Conservation (phyloP, 306 rosid genomes). For the Vicia faba region DNA sequence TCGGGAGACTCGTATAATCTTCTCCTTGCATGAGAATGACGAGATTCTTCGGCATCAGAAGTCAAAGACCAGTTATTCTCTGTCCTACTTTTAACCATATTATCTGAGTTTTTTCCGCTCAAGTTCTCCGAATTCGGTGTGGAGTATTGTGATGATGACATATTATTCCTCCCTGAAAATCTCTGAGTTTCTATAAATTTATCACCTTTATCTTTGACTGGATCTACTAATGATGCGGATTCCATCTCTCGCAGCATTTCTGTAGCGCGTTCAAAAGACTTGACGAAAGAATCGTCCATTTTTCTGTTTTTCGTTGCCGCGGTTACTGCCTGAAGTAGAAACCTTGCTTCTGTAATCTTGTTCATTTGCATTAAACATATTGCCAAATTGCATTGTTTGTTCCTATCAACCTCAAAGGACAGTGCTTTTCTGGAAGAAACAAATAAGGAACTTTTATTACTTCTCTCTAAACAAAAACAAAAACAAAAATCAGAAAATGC, state of each 20-base stretch:
- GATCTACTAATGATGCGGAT: constrained; percentile 27
- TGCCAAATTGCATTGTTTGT: constrained; percentile 94
- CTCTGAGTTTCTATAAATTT: constrained; percentile 29
- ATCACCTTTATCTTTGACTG: constrained; percentile 15
- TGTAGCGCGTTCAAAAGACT: constrained; percentile 75
- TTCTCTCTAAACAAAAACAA: constrained; percentile 1
- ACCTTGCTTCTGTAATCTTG: constrained; percentile 69
- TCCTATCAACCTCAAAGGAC: constrained; percentile 74
- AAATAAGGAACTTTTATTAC: not conserved
- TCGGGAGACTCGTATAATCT: constrained; percentile 50
- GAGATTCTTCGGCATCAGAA: constrained; percentile 40
- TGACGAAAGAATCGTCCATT: constrained; percentile 78
- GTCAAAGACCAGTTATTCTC: constrained; percentile 37
- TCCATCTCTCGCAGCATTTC: constrained; percentile 60
- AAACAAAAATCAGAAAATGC: constrained; percentile 9
- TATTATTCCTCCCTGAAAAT: constrained; percentile 27
- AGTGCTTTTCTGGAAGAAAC: constrained; percentile 69
- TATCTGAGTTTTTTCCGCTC: constrained; percentile 33
- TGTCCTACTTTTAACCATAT: constrained; percentile 33
- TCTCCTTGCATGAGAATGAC: constrained; percentile 37
- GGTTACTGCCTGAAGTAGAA: constrained; percentile 74
- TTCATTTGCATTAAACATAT: constrained; percentile 79
- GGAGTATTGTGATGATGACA: constrained; percentile 37
- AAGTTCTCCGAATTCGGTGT: constrained; percentile 35
- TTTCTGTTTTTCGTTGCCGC: constrained; percentile 59